A percentile compares a stretch with the other conserved stretches of the same genome.
Conservation (phyloP, 805 yeast genomes). For the Scheffersomyces spartinae region DNA sequence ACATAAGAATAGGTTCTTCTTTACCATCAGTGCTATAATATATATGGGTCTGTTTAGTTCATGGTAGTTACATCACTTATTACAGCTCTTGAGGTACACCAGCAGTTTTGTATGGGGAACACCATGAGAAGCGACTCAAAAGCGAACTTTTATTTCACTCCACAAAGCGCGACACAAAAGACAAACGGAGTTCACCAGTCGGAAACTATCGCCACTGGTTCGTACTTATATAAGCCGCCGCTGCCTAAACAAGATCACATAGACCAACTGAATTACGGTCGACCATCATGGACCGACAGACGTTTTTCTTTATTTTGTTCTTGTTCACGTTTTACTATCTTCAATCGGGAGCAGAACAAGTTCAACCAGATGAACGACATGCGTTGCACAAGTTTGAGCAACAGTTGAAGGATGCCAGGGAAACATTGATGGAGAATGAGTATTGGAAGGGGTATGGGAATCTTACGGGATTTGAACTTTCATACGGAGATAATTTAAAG, state of each 20-base stretch:
- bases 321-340: constrained; percentile 22
- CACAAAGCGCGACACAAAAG: too few species aligned
- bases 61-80: too few species aligned
- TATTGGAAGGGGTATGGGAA: constrained; percentile 52
- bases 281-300: constrained; percentile 21
- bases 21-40: too few species aligned
- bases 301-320: constrained; percentile 21
- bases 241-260: neutral
- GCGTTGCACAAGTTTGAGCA: constrained; percentile 15
- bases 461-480: constrained; percentile 58
- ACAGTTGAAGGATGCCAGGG: constrained; percentile 9
- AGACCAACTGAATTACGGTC: constrained; percentile 1
- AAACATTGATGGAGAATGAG: constrained; percentile 24
- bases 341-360: constrained; percentile 18
- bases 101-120: too few species aligned
- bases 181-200: too few species aligned
- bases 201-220: too few species aligned
- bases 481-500: constrained; percentile 46
- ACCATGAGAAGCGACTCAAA: too few species aligned
- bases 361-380: constrained; percentile 14
- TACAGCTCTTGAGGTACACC: too few species aligned
- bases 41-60: too few species aligned
- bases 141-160: too few species aligned
- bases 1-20: too few species aligned
- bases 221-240: too few species aligned